A percentile compares a stretch with the other conserved stretches of the same genome.
Conservation (phyloP, 805 yeast species). For the Brettanomyces sp. region DNA sequence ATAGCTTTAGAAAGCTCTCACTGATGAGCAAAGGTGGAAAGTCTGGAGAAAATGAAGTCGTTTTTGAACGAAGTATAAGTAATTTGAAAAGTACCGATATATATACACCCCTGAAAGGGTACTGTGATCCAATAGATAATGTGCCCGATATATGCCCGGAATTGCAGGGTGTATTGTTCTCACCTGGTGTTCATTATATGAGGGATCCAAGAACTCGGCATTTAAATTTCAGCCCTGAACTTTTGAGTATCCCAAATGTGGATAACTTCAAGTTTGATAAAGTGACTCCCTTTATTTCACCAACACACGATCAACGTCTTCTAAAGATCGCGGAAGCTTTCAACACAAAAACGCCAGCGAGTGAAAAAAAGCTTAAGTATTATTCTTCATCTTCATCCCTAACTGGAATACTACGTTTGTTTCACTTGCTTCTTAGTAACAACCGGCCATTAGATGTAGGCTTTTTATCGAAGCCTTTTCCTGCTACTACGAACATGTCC, state of each 20-base stretch:
- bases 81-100: background rate
- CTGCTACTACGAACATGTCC: slow-evolving; percentile 26
- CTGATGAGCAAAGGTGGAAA: too few relatives aligned
- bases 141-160: slow-evolving; percentile 57
- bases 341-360: slow-evolving; percentile 3
- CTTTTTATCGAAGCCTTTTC: slow-evolving; percentile 36
- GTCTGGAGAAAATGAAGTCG: too few relatives aligned
- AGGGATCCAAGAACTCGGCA: slow-evolving; percentile 72
- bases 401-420: slow-evolving; percentile 66
- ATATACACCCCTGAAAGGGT: slow-evolving; percentile 14
- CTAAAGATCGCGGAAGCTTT: slow-evolving; percentile 34
- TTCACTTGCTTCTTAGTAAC: slow-evolving; percentile 64
- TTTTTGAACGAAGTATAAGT: background rate
- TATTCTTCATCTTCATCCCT: slow-evolving; percentile 83
- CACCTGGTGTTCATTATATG: slow-evolving; percentile 72
- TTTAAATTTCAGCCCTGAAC: slow-evolving; percentile 54
- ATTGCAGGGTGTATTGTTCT: slow-evolving; percentile 63
- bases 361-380: slow-evolving; percentile 27
- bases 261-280: slow-evolving; percentile 57
- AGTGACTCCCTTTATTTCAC: slow-evolving; percentile 48
- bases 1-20: too few relatives aligned
- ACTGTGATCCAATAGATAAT: slow-evolving; percentile 6
- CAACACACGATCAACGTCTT: slow-evolving; percentile 55
- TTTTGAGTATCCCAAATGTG: slow-evolving; percentile 52
- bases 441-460: slow-evolving; percentile 42